A percentile compares a stretch with the other conserved stretches of the same genome.
Evolutionary conservation across 257 asterid genomes (phyloP).

Genomic region (Cordia subcordata): DNA sequence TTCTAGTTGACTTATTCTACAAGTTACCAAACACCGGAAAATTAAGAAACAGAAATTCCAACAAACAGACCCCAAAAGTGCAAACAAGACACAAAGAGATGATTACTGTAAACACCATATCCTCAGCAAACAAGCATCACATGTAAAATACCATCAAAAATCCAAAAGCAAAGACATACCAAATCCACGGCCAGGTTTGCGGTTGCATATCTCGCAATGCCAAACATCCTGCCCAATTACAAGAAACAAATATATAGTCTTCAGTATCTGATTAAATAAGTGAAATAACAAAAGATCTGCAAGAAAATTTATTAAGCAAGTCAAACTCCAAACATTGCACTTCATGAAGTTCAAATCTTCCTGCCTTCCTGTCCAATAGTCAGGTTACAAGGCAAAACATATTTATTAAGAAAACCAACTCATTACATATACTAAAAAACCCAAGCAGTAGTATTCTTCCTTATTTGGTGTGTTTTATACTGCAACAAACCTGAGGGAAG

Average conservation of each 20-base stretch:
- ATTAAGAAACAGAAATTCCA: no score
- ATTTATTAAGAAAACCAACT: not conserved
- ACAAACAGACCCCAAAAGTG: no score
- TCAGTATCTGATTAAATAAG: no score
- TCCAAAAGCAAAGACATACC: conserved; percentile 31
- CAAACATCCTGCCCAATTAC: conserved; percentile 61
- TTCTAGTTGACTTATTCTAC: no score
- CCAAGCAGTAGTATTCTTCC: not conserved
- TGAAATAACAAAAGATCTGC: no score
- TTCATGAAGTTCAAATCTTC: not conserved
- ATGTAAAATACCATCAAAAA: not conserved
- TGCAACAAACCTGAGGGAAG: conserved; percentile 65
- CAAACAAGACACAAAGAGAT: no score
- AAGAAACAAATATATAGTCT: not conserved
- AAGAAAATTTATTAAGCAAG: not conserved
- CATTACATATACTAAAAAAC: no score
- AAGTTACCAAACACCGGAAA: no score
- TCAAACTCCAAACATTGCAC: not conserved
- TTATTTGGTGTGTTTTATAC: not conserved
- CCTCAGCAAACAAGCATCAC: no score
- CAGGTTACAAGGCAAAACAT: not conserved
- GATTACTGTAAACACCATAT: no score
- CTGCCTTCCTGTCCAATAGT: not conserved
- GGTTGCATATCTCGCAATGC: conserved; percentile 84
- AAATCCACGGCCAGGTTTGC: conserved; percentile 86